Conservation (phyloP, 805 yeast genomes). For the Pichia heedii region DNA sequence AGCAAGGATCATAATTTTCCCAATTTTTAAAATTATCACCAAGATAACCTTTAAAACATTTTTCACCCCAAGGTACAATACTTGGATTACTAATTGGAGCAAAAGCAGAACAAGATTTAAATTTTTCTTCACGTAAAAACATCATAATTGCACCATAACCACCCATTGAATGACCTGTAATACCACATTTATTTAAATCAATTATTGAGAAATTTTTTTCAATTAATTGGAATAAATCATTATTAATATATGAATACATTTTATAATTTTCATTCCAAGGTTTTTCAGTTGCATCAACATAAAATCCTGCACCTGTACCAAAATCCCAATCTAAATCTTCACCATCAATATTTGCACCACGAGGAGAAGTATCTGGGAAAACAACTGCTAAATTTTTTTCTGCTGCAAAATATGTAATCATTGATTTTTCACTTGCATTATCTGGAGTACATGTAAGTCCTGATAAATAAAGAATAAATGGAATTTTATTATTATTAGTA, state of each 20-base stretch:
- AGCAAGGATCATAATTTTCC: constrained; percentile 78
- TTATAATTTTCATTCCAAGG: constrained; percentile 68
- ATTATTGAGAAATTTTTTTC: constrained; percentile 28
- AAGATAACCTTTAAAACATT: constrained; percentile 72
- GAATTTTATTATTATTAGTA: constrained; percentile 36
- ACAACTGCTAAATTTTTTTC: constrained; percentile 80
- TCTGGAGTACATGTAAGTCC: constrained; percentile 92
- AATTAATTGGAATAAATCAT: constrained; percentile 57
- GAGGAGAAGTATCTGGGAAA: constrained; percentile 95
- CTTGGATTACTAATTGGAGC: constrained; percentile 83
- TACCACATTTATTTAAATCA: constrained; percentile 38
- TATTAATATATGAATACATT: constrained; percentile 77
- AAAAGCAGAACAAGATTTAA: constrained; percentile 79
- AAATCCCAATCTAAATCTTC: constrained; percentile 69
- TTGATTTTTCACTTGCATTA: constrained; percentile 91
- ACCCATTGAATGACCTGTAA: constrained; percentile 99
- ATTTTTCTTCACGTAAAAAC: constrained; percentile 56
- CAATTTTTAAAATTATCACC: constrained; percentile 56
- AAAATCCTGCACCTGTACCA: constrained; percentile 94
- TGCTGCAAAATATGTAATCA: constrained; percentile 71
- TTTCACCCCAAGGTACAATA: constrained; percentile 78
- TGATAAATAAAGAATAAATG: constrained; percentile 71
- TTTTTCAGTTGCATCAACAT: constrained; percentile 69
- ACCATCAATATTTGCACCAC: constrained; percentile 72
- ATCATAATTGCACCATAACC: constrained; percentile 85